These are phyloP conservation scores for Dictyostelium firmibasis DNA, from an alignment of 78 protist genomes.

Conservation along the genomic window DNA sequence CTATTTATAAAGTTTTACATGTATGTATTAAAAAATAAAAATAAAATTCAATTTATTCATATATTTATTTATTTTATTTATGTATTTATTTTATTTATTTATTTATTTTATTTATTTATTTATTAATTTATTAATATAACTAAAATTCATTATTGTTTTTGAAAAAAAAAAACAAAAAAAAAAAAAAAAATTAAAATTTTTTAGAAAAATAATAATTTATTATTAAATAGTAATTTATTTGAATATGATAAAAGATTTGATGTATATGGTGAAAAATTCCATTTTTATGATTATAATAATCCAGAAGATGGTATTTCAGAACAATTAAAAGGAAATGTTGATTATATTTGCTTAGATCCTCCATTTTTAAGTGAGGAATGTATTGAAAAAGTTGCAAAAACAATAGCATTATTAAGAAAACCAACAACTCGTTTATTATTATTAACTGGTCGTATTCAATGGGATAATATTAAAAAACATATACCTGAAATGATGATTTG, in stretches of 20 bases:
- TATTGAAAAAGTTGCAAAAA: constrained; percentile 46
- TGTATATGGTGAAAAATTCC: constrained; percentile 44
- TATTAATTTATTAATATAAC: too few relatives aligned
- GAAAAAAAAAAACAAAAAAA: neutral
- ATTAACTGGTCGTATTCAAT: constrained; percentile 69
- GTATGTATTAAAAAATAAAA: neutral
- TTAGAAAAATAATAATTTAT: constrained; percentile 9
- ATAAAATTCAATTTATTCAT: too few relatives aligned
- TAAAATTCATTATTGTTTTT: too few relatives aligned
- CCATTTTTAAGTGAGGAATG: constrained; percentile 66
- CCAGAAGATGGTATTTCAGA: constrained; percentile 28
- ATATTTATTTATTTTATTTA: too few relatives aligned
- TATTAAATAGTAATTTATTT: constrained; percentile 40
- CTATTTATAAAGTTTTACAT: constrained; percentile 61
- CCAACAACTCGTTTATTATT: constrained; percentile 29
- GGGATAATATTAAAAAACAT: constrained; percentile 45
- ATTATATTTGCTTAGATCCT: constrained; percentile 75
- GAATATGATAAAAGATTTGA: constrained; percentile 65
- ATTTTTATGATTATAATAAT: constrained; percentile 41
- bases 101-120: too few relatives aligned
- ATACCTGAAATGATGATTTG: constrained; percentile 44
- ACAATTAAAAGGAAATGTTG: neutral
- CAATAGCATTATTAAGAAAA: constrained; percentile 22
- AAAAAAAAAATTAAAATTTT: neutral
- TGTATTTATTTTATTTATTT: too few relatives aligned